Conservation (phyloP, 441 rosid genomes). For the Gossypium trilobum region DNA sequence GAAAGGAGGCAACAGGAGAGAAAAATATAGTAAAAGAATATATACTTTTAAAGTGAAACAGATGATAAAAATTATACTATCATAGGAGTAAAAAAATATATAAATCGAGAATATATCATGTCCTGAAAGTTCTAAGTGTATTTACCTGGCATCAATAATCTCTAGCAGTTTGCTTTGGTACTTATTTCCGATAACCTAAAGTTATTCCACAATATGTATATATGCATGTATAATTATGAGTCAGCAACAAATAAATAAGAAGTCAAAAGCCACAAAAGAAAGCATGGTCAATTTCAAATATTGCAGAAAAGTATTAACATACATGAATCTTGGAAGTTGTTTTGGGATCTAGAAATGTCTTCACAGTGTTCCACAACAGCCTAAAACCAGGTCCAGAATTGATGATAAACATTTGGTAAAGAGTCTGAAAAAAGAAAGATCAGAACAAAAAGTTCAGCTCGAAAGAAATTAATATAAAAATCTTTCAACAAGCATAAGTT, state of each 20-base stretch:
- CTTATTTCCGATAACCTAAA: conserved; percentile 90
- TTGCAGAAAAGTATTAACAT: conserved; percentile 15
- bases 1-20: neutral
- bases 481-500: neutral
- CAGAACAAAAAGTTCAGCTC: conserved; percentile 7
- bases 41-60: neutral
- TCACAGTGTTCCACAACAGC: conserved; percentile 85
- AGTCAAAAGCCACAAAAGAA: neutral
- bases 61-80: neutral
- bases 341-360: conserved; percentile 86
- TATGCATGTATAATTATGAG: neutral
- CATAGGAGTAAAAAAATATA: neutral
- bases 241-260: neutral
- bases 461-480: neutral
- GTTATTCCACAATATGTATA: conserved; percentile 16
- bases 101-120: neutral
- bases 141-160: conserved; percentile 78
- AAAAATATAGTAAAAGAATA: neutral
- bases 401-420: conserved; percentile 91
- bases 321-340: conserved; percentile 95
- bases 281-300: neutral
- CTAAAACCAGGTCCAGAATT: conserved; percentile 97
- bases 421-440: conserved; percentile 48
- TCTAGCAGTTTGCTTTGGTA: conserved; percentile 89
- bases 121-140: conserved; percentile 3